A percentile compares a stretch with the other conserved stretches of the same genome.
Evolutionary conservation across 2,329 filamentous ascomycete genomes (phyloP).

Genomic region (Colletotrichum chlorophyti): DNA sequence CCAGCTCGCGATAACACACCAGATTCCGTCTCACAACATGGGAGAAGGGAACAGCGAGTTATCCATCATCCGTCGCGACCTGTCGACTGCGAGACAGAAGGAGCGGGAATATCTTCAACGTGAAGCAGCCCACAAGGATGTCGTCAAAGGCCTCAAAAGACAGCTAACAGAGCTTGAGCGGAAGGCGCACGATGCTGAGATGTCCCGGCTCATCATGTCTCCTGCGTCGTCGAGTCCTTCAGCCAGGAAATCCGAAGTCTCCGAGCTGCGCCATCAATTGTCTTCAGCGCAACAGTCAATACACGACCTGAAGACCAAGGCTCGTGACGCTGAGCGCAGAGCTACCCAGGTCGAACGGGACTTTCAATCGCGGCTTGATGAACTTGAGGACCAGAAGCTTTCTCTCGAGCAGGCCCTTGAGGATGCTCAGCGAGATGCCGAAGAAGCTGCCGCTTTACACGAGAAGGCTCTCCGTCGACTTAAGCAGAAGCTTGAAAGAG

Average conservation of each 20-base stretch:
- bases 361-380: slow-evolving; percentile 61
- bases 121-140: slow-evolving; percentile 69
- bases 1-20: slow-evolving; percentile 43
- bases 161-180: slow-evolving; percentile 72
- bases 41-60: slow-evolving; percentile 59
- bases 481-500: slow-evolving; percentile 57
- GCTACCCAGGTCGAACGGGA: slow-evolving; percentile 49
- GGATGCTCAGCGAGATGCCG: slow-evolving; percentile 57
- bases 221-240: slow-evolving; percentile 59
- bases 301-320: slow-evolving; percentile 58
- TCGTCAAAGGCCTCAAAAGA: slow-evolving; percentile 67
- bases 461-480: slow-evolving; percentile 50
- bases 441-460: slow-evolving; percentile 52
- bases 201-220: slow-evolving; percentile 54
- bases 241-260: slow-evolving; percentile 62
- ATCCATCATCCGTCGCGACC: slow-evolving; percentile 66
- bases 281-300: slow-evolving; percentile 65
- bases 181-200: slow-evolving; percentile 69
- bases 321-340: slow-evolving; percentile 58
- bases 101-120: slow-evolving; percentile 70
- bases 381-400: slow-evolving; percentile 65
- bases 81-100: slow-evolving; percentile 69
- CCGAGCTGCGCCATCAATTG: slow-evolving; percentile 66
- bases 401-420: slow-evolving; percentile 65
- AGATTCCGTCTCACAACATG: slow-evolving; percentile 40